phyloP scores from a whole-genome alignment of 208 protist genomes.

The Leishmania arabica region DNA sequence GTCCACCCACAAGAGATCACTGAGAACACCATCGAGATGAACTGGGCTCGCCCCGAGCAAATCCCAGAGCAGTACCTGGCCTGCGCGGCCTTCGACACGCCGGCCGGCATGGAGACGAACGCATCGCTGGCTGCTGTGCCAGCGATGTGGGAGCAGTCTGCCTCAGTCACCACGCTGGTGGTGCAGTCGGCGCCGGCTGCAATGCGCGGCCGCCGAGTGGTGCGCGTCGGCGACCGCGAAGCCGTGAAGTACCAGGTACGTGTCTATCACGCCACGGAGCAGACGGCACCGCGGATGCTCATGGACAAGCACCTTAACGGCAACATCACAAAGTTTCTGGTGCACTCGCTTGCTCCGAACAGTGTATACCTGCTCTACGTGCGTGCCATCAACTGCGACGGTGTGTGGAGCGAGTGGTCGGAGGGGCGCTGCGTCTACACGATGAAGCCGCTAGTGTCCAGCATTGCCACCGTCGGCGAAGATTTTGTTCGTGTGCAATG shows the following conservation, averaged over 20 bases:
- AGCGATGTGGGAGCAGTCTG: not conserved
- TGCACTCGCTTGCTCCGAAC: slow-evolving; percentile 67
- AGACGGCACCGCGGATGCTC: slow-evolving; percentile 34
- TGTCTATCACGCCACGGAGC: slow-evolving; percentile 33
- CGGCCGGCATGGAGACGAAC: not conserved
- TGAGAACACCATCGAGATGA: slow-evolving; percentile 66
- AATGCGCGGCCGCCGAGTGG: not conserved
- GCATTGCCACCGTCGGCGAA: slow-evolving; percentile 80
- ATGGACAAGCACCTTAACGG: slow-evolving; percentile 68
- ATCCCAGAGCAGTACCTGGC: slow-evolving; percentile 35
- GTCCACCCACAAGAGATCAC: slow-evolving; percentile 71
- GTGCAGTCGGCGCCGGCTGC: not conserved
- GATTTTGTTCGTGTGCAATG: slow-evolving; percentile 84
- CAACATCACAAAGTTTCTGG: slow-evolving; percentile 34
- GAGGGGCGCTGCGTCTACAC: slow-evolving; percentile 83
- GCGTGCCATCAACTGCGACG: slow-evolving; percentile 59
- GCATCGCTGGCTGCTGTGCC: not conserved
- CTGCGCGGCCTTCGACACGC: slow-evolving; percentile 1
- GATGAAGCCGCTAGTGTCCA: slow-evolving; percentile 71
- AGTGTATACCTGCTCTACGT: slow-evolving; percentile 66
- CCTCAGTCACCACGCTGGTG: not conserved
- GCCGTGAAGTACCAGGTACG: slow-evolving; percentile 45
- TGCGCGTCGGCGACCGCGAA: slow-evolving; percentile 25
- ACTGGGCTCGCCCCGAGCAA: slow-evolving; percentile 78
- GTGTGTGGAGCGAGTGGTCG: slow-evolving; percentile 89